Evolutionary conservation across 1,139 yeast species (phyloP), one percentile per base, ranked within the genome.

Genomic region (Martiniozyma asiatica): DNA sequence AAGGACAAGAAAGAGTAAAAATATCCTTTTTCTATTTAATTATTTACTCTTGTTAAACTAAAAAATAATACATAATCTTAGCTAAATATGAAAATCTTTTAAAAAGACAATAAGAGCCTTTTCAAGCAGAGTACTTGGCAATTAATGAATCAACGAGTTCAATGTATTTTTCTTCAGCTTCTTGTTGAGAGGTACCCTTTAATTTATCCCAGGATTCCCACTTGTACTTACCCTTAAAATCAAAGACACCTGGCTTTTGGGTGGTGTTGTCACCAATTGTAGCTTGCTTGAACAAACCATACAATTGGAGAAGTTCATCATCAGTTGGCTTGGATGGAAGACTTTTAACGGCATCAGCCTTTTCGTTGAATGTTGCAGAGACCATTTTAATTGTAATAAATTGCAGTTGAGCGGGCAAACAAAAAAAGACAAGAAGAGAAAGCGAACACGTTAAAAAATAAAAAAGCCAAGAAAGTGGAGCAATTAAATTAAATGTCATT

Each of bases 181-280:
- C 96, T 45, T 75, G 94, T 59, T 79, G 81, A 32, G 84, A 59
- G 37, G 69, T 70, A 35, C 97, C 98, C 63, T 82, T 78, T 49
- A 77, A 64, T 47, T 75, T 76, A 50, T 76, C 78, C 98, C 98
- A 89, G 12, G 96, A 70, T 56, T 84, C 87, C 97, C 97, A 89
- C 70, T 89, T 89, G 72, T 81, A 81, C 62, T 89, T 87, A 47
- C 89, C 96, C 65, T 80, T 81, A 62, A 89, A 69, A 62, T 87
- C 94, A 58, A 87, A 82, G 41, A 81, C 61, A 41, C 95, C 93
- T 34, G 94, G 81, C 59, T 79, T 79, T 37, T 73, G 61, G 38
- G 93, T 79, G 56, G 65, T 68, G 66, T 81, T 81, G 69, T 89
- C 98, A 44, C 98, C 98, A 36, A 77, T 78, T 28, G 97, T 87